phyloP scores from a whole-genome alignment of 2,329 filamentous ascomycete species.

The Didymella segeticola region DNA sequence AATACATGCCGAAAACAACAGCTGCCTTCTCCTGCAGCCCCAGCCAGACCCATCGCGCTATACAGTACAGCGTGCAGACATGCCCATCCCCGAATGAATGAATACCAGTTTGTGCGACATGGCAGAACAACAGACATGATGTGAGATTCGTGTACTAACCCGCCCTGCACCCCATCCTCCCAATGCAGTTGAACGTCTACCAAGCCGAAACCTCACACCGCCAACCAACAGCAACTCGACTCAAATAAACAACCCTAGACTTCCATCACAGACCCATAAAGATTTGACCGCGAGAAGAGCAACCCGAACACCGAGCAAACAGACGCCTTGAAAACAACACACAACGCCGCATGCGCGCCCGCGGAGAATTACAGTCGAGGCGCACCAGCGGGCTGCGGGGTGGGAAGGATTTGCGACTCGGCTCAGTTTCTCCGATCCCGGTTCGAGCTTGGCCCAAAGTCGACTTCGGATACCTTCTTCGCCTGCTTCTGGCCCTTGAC shows the following conservation, averaged over 20 bases:
- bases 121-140: constrained; percentile 43
- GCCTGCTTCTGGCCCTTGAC: constrained; percentile 83
- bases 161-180: constrained; percentile 27
- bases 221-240: constrained; percentile 22
- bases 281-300: constrained; percentile 32
- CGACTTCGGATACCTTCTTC: constrained; percentile 56
- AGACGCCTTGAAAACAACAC: constrained; percentile 42
- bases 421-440: constrained; percentile 39
- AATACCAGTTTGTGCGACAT: constrained; percentile 27
- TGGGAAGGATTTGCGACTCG: constrained; percentile 6
- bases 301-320: constrained; percentile 46
- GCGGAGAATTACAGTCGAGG: constrained; percentile 25
- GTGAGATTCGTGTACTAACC: constrained; percentile 42
- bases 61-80: constrained; percentile 33
- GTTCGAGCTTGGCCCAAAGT: constrained; percentile 45
- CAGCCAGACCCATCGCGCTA: constrained; percentile 27
- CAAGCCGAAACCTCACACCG: constrained; percentile 22
- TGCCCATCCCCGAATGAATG: constrained; percentile 23
- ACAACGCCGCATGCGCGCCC: constrained; percentile 35
- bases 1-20: constrained; percentile 9
- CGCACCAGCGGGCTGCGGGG: constrained; percentile 7
- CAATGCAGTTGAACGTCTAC: constrained; percentile 30
- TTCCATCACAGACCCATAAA: constrained; percentile 32
- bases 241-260: constrained; percentile 34
- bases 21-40: constrained; percentile 19